Conservation (phyloP, 1,139 yeast species). For the Chernovozyma sophiae-reginae region DNA sequence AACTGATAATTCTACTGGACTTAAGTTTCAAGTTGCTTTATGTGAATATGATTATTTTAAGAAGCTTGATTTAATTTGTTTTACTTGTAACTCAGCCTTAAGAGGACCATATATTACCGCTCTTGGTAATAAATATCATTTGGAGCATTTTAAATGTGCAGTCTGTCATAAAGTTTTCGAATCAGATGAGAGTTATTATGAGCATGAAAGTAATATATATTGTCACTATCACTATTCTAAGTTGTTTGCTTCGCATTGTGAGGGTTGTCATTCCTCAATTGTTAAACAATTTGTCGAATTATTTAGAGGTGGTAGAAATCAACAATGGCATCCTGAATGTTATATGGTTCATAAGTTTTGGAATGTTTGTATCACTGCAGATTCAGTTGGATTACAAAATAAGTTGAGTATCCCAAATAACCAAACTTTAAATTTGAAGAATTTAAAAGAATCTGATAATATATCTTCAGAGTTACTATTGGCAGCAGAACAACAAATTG, state of each 20-base stretch:
- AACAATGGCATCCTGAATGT: constrained; percentile 99
- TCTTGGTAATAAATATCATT: constrained; percentile 85
- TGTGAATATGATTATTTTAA: constrained; percentile 93
- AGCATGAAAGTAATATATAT: constrained; percentile 75
- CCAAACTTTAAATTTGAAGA: constrained; percentile 7
- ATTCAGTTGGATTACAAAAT: constrained; percentile 52
- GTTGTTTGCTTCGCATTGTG: constrained; percentile 82
- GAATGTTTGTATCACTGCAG: constrained; percentile 80
- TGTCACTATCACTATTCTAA: constrained; percentile 92
- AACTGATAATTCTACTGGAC: constrained; percentile 30
- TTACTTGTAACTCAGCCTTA: constrained; percentile 77
- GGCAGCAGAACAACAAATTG: constrained; percentile 60
- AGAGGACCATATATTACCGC: constrained; percentile 95
- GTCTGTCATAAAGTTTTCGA: constrained; percentile 87
- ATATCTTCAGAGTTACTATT: constrained; percentile 52
- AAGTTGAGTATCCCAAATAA: constrained; percentile 13
- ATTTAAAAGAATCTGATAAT: constrained; percentile 11
- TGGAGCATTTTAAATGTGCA: constrained; percentile 92
- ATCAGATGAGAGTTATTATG: constrained; percentile 88
- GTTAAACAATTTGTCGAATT: constrained; percentile 93
- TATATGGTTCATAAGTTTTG: constrained; percentile 96
- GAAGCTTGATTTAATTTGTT: constrained; percentile 77
- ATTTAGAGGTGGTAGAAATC: constrained; percentile 87
- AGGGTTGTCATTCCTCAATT: constrained; percentile 89
- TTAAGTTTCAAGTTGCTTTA: constrained; percentile 56